phyloP scores from a whole-genome alignment of 805 yeast species.

The Cyberlindnera petersonii region DNA sequence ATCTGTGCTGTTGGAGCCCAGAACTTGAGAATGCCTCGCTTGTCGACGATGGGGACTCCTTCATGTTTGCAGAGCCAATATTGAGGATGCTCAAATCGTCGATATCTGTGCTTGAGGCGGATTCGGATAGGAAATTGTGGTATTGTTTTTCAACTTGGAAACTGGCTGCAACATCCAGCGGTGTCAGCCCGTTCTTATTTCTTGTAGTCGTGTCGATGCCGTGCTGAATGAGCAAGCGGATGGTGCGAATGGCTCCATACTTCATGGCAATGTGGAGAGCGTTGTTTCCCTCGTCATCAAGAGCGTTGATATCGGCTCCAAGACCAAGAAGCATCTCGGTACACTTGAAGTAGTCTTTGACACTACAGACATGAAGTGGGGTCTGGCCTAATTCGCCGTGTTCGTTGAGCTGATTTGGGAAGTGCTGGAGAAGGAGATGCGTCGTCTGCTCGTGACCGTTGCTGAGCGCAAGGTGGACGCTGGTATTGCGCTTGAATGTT shows the following conservation, averaged over 20 bases:
- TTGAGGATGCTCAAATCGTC: slow-evolving; percentile 4
- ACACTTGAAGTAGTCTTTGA: slow-evolving; percentile 57
- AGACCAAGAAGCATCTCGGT: slow-evolving; percentile 60
- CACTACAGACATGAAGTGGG: slow-evolving; percentile 67
- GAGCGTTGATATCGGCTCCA: slow-evolving; percentile 72
- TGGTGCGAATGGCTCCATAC: slow-evolving; percentile 56
- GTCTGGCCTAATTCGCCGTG: slow-evolving; percentile 48
- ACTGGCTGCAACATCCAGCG: slow-evolving; percentile 56
- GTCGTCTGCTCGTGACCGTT: slow-evolving; percentile 68
- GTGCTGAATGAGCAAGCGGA: slow-evolving; percentile 47
- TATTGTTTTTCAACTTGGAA: slow-evolving; percentile 46
- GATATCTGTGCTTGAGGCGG: slow-evolving; percentile 3
- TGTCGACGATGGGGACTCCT: neutral
- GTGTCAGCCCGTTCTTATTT: slow-evolving; percentile 62
- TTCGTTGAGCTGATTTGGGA: slow-evolving; percentile 48
- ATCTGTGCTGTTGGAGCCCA: slow-evolving; percentile 12
- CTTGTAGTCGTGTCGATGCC: slow-evolving; percentile 44
- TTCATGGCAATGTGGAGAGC: slow-evolving; percentile 82
- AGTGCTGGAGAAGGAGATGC: slow-evolving; percentile 67
- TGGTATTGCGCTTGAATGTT: slow-evolving; percentile 56
- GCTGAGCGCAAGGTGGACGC: slow-evolving; percentile 65
- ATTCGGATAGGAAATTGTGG: slow-evolving; percentile 19
- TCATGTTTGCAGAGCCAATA: slow-evolving; percentile 4
- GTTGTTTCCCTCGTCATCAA: slow-evolving; percentile 73
- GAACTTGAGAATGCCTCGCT: neutral